Evolutionary conservation across 2,329 filamentous ascomycete species (phyloP).

Genomic region (Phialophora tarda): DNA sequence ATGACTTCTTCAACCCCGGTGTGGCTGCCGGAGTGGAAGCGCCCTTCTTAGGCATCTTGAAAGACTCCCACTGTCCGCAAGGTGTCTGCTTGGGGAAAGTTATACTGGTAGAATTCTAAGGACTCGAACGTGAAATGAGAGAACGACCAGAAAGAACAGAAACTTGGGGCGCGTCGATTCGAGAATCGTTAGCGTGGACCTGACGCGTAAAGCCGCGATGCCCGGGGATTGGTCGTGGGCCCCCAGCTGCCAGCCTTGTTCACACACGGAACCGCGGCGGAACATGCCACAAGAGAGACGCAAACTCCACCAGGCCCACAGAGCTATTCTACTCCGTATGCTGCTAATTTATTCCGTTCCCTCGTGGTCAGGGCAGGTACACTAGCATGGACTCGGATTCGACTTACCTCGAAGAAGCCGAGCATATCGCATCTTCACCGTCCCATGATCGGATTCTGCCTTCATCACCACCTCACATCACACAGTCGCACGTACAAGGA

Average conservation of each 20-base stretch:
- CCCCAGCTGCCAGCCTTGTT: conserved; percentile 9
- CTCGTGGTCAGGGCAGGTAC: background rate
- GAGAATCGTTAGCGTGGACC: background rate
- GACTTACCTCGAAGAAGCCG: conserved; percentile 15
- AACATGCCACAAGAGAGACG: background rate
- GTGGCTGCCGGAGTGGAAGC: conserved; percentile 42
- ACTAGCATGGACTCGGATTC: conserved; percentile 27
- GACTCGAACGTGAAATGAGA: conserved; percentile 1
- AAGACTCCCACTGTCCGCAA: background rate
- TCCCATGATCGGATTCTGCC: conserved; percentile 9
- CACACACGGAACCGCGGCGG: background rate
- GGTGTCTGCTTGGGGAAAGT: background rate
- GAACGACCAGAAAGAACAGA: background rate
- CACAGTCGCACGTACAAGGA: background rate
- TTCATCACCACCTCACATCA: conserved; percentile 16
- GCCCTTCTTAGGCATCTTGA: conserved; percentile 48
- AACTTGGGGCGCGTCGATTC: conserved; percentile 6
- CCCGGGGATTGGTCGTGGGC: background rate
- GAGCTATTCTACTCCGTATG: background rate
- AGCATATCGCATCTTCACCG: background rate
- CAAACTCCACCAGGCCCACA: background rate
- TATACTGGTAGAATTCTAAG: background rate
- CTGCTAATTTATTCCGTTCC: background rate
- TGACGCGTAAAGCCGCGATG: conserved; percentile 13
- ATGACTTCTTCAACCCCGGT: conserved; percentile 49